phyloP scores from a whole-genome alignment of 2,329 filamentous ascomycete genomes.

The Fusarium anthophilum region DNA sequence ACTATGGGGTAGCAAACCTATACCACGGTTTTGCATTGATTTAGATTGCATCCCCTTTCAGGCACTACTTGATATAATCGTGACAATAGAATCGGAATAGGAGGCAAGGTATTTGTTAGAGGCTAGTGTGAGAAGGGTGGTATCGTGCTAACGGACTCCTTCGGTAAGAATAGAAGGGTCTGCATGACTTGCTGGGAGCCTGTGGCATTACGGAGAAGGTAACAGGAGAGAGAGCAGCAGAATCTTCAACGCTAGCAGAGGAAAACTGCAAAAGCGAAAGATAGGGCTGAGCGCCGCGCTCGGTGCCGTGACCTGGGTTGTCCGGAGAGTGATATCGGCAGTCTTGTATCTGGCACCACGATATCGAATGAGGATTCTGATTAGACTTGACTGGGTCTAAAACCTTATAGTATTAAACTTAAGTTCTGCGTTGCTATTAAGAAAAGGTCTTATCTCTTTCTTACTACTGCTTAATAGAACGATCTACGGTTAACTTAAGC shows the following conservation, averaged over 20 bases:
- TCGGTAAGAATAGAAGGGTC: not conserved
- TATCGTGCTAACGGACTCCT: not conserved
- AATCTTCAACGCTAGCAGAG: not conserved
- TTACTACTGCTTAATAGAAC: not conserved
- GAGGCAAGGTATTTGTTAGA: not conserved
- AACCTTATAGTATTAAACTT: not conserved
- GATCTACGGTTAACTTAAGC: rapidly evolving
- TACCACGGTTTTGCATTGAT: not conserved
- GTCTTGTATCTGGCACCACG: not conserved
- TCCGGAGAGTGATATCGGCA: not conserved
- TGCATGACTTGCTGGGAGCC: not conserved
- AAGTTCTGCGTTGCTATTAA: rapidly evolving
- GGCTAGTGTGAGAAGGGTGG: not conserved
- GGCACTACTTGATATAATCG: not conserved
- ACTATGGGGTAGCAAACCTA: not conserved
- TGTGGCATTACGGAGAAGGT: not conserved
- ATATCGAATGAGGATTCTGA: not conserved
- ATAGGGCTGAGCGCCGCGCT: not conserved
- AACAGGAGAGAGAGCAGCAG: not conserved
- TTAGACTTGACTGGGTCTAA: not conserved
- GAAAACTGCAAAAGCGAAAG: not conserved
- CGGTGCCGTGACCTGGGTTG: not conserved
- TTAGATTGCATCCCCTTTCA: not conserved
- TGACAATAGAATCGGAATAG: not conserved
- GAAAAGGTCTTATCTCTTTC: not conserved